Base-by-base conservation (phyloP, 2,329 filamentous ascomycete genomes). In the Penicillium sp. region DNA sequence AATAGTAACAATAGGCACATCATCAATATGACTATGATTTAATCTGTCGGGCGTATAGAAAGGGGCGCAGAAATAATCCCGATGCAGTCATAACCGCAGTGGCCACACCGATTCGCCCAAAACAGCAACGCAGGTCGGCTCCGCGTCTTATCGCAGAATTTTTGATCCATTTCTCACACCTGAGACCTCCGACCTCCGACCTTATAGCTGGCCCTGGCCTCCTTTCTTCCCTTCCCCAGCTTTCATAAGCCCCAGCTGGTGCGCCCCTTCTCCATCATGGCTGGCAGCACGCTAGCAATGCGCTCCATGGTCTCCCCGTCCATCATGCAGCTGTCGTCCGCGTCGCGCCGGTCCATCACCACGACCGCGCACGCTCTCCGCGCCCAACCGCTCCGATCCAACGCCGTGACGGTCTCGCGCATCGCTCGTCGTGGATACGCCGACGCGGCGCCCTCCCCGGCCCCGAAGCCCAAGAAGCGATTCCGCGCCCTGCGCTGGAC, bases 401-500 rank as follows among this genome's bases (percentile, higher is more conserved):
- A 36, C 39, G 35, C 35, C 19, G 34, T 53, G 28, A 45, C 54
- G 15, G 43, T 59, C 28, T 59, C 62, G 43, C 67, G 66, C 43
- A 48, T 60, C 23, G 69, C 70, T 54, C 70, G 70, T 42, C 68
- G 74, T 38, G 57, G 63, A 16, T 77, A 76, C 51, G 77, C 79
- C 39, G 75, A 80, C 56, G 71, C 70, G 45, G 60, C 60, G 14
- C 51, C 64, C 14, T 56, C 61, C 7, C 47, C 62, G 15, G 56
- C 61, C 7, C 63, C 62, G 21, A 65, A 65, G 44, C 68, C 69
- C n/a, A 73, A 71, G 62, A 78, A 71, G 64, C 80, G 81, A 62
- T 83, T 93, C 69, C 73, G 73, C 40, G 77, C 81, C 51, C 75
- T 97, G 62, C 79, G 79, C 64, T 94, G 86, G 83, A 70, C 83